Conservation (phyloP, 306 rosid species). For the Fagus sylvatica region DNA sequence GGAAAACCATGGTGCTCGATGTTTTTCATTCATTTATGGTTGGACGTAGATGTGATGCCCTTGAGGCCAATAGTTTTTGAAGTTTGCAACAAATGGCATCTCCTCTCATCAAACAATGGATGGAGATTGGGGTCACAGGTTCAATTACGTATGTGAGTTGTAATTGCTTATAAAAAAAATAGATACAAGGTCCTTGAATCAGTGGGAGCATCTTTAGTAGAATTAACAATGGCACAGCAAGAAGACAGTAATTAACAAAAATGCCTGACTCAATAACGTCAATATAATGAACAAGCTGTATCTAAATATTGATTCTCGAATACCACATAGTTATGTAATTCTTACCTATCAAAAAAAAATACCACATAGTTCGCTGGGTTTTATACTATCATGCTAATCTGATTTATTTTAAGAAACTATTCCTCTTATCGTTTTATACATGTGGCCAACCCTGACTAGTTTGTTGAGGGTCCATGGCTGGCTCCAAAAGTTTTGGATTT, state of each 20-base stretch:
- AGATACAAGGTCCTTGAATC: background rate
- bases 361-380: background rate
- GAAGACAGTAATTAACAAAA: background rate
- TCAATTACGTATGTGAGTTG: background rate
- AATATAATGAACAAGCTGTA: background rate
- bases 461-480: too few relatives aligned
- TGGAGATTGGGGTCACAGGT: background rate
- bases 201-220: background rate
- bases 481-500: constrained; percentile 4
- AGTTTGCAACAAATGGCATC: background rate
- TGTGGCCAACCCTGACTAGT: too few relatives aligned
- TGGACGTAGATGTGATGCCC: background rate
- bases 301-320: background rate
- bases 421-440: constrained; percentile 21
- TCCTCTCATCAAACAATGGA: background rate
- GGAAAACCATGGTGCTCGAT: background rate
- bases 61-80: background rate
- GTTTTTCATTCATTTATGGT: background rate
- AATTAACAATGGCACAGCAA: background rate
- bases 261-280: background rate
- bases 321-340: background rate
- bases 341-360: too few relatives aligned
- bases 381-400: background rate
- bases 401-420: background rate
- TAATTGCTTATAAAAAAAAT: background rate